These are phyloP conservation scores for Bidens hawaiensis DNA, from an alignment of 140 eudicot species.

Conservation along the genomic window DNA sequence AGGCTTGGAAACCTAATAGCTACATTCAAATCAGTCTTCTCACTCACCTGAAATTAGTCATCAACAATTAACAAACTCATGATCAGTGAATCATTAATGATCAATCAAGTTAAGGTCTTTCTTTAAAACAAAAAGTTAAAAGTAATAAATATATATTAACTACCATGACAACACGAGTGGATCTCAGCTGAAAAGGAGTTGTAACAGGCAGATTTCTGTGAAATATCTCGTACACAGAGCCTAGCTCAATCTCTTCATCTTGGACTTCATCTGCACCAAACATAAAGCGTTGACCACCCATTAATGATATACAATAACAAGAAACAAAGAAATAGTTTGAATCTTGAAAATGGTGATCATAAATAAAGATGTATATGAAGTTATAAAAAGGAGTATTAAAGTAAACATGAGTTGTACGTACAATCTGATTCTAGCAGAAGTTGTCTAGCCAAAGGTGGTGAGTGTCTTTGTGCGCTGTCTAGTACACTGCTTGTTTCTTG, in stretches of 20 bases:
- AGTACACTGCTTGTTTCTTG: slow-evolving; percentile 31
- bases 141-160: background rate
- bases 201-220: slow-evolving; percentile 60
- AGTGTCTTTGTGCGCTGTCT: slow-evolving; percentile 28
- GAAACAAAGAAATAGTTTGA: background rate
- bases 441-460: slow-evolving; percentile 38
- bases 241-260: slow-evolving; percentile 40
- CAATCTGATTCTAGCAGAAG: slow-evolving; percentile 26
- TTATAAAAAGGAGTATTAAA: too few relatives aligned
- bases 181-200: slow-evolving; percentile 61
- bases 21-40: slow-evolving; percentile 68
- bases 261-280: slow-evolving; percentile 33
- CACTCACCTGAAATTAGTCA: slow-evolving; percentile 70
- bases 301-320: slow-evolving; percentile 4
- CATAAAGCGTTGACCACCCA: slow-evolving; percentile 12
- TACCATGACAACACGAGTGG: slow-evolving; percentile 84
- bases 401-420: slow-evolving; percentile 15
- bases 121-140: background rate
- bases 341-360: slow-evolving; percentile 1
- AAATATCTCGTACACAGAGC: slow-evolving; percentile 74
- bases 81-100: background rate
- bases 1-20: slow-evolving; percentile 74
- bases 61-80: slow-evolving; percentile 10
- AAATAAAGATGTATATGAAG: slow-evolving; percentile 3
- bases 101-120: background rate